Evolutionary conservation across 257 asterid genomes (phyloP).

Genomic region (Jasminum sambac): DNA sequence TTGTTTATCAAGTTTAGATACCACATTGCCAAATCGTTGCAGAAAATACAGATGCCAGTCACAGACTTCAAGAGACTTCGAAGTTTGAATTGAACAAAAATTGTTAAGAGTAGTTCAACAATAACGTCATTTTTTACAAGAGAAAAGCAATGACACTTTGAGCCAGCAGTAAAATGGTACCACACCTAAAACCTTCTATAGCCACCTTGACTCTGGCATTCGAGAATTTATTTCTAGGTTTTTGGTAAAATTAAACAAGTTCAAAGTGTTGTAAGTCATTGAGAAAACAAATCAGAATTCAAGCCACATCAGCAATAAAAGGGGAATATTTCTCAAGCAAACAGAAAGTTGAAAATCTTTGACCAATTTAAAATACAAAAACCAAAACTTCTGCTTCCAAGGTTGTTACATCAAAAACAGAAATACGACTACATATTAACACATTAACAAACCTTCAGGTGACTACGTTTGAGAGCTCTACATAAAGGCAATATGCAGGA

Average conservation of each 20-base stretch:
- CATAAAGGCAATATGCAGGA: background rate
- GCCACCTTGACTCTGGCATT: background rate
- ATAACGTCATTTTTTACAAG: background rate
- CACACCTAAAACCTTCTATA: background rate
- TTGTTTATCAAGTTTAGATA: background rate
- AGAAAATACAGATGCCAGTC: background rate
- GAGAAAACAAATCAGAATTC: background rate
- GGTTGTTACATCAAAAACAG: background rate
- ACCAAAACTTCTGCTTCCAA: background rate
- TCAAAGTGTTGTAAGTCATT: background rate
- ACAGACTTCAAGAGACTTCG: background rate
- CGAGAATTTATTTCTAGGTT: background rate
- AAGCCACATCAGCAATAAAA: background rate
- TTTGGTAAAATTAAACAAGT: background rate
- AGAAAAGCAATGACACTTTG: background rate
- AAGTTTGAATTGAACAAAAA: background rate
- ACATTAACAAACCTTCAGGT: background rate
- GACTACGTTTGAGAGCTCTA: background rate
- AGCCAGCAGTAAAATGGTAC: background rate
- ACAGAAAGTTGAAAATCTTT: background rate
- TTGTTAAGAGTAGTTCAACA: background rate
- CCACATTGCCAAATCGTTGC: conserved; percentile 3
- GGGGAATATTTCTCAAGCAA: background rate
- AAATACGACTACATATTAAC: background rate
- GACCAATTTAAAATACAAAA: background rate